Base-by-base conservation (phyloP, 345 rosid genomes). In the Firmiana major region DNA sequence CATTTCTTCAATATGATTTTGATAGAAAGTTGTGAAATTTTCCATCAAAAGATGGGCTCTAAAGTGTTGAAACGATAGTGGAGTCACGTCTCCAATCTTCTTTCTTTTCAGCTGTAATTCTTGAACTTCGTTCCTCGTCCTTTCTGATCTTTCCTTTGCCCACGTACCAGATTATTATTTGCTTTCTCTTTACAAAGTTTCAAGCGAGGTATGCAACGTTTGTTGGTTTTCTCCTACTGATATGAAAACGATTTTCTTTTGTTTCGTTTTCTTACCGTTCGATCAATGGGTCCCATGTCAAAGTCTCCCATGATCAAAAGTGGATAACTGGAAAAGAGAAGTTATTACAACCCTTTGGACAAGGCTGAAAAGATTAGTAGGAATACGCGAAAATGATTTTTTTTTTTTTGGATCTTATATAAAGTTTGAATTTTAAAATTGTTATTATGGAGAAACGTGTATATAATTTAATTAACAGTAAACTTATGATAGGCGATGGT, bases 231-330 rank as follows among this genome's bases (percentile, higher is more conserved):
- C 13, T 15, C 11, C 9, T 10, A 7, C 3, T 46, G 6, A 13
- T 46, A 22, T 17, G 45, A 65, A 38, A 62, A 31, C 40, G 66
- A 65, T 65, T 38, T 65, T 8, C 12, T 21, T 36, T 65, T 9
- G 1, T 0, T 9, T n/a, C 1, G 13, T 21, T 42, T 71, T 42
- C 9, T 22, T 55, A 22, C 73, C 73, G 77, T 54, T 13, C 0
- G 60, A 63, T 76, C 26, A 16, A n/a, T 45, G 68, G 79, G 36
- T 48, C 79, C 82, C 79, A 49, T 71, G 19, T 5, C 7, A 58
- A 28, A 28, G 24, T 5, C 36, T 8, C 62, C 7, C 24, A 26
- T 31, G 45, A 31, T 49, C 40, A 28, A 51, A 51, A 53, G 43
- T 36, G 42, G 31, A 40, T 40, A 10, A 65, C 40, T 5, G 3